Evolutionary conservation across 2,329 filamentous ascomycete species (phyloP), one percentile per base, ranked within the genome.

Genomic region (Byssothecium circinans): DNA sequence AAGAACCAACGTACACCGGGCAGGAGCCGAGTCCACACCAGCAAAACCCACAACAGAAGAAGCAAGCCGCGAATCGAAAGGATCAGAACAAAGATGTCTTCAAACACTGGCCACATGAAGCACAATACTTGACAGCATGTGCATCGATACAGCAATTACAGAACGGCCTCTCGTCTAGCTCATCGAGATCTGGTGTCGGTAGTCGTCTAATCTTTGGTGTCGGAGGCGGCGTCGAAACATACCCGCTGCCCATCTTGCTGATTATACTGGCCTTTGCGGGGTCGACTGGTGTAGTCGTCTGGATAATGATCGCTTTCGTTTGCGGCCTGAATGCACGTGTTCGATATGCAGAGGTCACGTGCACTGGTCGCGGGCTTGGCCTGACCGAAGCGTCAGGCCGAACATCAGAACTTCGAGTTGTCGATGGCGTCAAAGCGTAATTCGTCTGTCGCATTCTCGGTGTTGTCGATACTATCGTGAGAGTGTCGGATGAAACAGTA

Each of bases 141-240:
- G 41, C 27, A 18, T 45, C 46, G 1, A 43, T 33, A 44, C 61
- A 65, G 40, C 70, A 72, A 41, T 61, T 47, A 44, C 70, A 73
- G 36, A 73, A 73, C 2, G 53, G 47, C 3, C 42, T 40, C 15
- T 59, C 60, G 2, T 61, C 60, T 10, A 69, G 19, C 7, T 64
- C 59, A 3, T 57, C 47, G 10, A 73, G 41, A 4, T 72, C 69
- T 39, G 69, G 70, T 18, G 69, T 67, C 17, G 62, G 40, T 30
- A 72, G 46, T n/a, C 68, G 57, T 15, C 38, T 43, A 23, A 64
- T 43, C 33, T 56, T 61, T 19, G 70, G 68, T n/a, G 66, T 66
- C 12, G 58, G 54, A 7, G 70, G 70, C 27, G 64, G 59, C 32
- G 41, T 43, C 41, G 14, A 23, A 11, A 52, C 22, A 8, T 30